Evolutionary conservation across 2,329 filamentous ascomycete species (phyloP), one percentile per base, ranked within the genome.

Genomic region (Pestalotiopsis sp.): DNA sequence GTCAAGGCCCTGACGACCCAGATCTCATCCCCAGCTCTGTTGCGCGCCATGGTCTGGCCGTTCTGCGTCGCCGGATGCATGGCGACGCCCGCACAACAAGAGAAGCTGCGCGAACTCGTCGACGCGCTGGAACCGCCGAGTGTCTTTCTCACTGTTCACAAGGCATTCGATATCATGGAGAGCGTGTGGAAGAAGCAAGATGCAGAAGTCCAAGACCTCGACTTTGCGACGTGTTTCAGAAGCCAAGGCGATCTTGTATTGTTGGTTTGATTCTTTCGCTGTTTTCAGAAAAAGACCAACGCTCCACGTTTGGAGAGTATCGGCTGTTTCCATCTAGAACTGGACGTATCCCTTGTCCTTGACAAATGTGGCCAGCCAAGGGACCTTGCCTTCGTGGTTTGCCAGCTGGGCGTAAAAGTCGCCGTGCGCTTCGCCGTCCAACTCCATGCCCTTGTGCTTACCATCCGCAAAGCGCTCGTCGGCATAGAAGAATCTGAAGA

Each of bases 121-220:
- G 73, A 72, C 11, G 75, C 76, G 2, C 79, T 87, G 70, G 83
- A 84, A 3, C 76, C 64, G 20, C 64, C 45, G 4, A 66, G 64
- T 81, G 76, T 83, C 2, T 86, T 86, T 68, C 84, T 85, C 1
- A 83, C 84, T 0, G 76, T 84, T 17, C 79, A 68, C 68, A 81
- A 80, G 67, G 72, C 71, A 4, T 69, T 80, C 6, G 73, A 76
- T 27, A 77, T 81, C 36, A 81, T 81, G 79, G 75, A 80, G 66
- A 73, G 75, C 66, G 78, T 78, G 39, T 81, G 79, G 80, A 66
- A 45, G 17, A 66, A 41, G n/a, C 31, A 49, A 13, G 6, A 73
- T 25, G 25, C 41, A 3, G 71, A 73, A 58, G 25, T 62, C 63
- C 62, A 69, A 5, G 73, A n/a, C 57, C 69, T 72, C 23, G 75